These are phyloP conservation scores for Friedmanniomyces simplex DNA, from an alignment of 495 filamentous ascomycete species.

Conservation along the genomic window DNA sequence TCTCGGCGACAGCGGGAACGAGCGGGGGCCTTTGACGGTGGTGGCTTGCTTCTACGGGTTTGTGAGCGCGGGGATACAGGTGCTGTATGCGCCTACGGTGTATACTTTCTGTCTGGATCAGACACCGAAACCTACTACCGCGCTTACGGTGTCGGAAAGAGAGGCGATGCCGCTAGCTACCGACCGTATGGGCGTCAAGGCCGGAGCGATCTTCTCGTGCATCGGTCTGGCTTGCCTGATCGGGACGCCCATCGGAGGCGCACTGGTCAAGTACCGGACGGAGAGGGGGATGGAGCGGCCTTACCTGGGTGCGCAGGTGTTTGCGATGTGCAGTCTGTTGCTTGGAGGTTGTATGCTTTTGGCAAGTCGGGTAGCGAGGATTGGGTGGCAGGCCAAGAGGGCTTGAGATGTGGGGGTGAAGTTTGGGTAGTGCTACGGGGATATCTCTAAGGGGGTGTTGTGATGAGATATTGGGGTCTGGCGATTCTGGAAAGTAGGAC, in stretches of 20 bases:
- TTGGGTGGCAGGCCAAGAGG: constrained; percentile 16
- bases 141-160: not conserved
- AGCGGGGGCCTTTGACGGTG: constrained; percentile 4
- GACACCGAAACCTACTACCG: not conserved
- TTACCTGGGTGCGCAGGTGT: constrained; percentile 19
- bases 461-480: not conserved
- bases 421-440: not conserved
- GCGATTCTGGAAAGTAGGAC: not conserved
- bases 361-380: constrained; percentile 13
- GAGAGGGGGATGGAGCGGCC: not conserved
- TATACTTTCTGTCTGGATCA: constrained; percentile 11
- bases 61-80: constrained; percentile 15
- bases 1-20: not conserved
- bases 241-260: constrained; percentile 19
- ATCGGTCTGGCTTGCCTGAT: constrained; percentile 17
- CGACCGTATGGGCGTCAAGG: constrained; percentile 16
- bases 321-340: constrained; percentile 13
- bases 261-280: constrained; percentile 7
- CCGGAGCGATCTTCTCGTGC: constrained; percentile 10
- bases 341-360: constrained; percentile 11
- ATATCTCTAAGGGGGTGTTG: not conserved
- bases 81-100: constrained; percentile 14
- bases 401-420: constrained; percentile 4
- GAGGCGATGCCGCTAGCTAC: not conserved
- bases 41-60: constrained; percentile 21